phyloP scores from a whole-genome alignment of 1,284 basidiomycete genomes.

The Vanrija sp. region DNA sequence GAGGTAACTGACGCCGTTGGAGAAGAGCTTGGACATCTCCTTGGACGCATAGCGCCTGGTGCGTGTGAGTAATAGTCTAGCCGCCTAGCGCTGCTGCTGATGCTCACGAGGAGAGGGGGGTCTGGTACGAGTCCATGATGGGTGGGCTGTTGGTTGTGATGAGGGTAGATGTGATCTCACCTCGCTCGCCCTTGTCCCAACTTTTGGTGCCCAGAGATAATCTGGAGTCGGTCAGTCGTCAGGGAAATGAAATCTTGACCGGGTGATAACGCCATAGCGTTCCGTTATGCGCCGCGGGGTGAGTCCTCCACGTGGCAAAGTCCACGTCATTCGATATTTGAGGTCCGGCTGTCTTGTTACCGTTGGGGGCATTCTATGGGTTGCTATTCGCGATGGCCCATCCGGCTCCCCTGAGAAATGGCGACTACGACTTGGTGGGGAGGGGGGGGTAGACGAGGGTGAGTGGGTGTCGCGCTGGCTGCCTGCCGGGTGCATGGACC shows the following conservation, averaged over 20 bases:
- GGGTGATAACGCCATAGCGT: too few species aligned
- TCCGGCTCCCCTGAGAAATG: too few species aligned
- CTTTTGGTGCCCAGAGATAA: background rate
- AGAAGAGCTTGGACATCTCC: conserved; percentile 97
- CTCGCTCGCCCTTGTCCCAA: background rate
- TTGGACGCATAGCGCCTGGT: conserved; percentile 98
- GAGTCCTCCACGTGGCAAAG: too few species aligned
- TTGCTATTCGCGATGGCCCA: too few species aligned
- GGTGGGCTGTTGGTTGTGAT: background rate
- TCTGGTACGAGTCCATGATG: conserved; percentile 53
- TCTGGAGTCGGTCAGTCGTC: too few species aligned
- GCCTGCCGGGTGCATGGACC: too few species aligned
- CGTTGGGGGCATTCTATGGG: background rate
- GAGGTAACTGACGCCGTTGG: conserved; percentile 61
- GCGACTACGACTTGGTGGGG: too few species aligned
- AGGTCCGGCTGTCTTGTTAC: background rate
- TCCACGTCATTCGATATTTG: too few species aligned
- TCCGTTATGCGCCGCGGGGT: too few species aligned
- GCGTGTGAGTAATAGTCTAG: background rate
- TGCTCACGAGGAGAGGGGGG: conserved; percentile 52
- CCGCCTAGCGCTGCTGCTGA: background rate
- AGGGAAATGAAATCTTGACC: too few species aligned
- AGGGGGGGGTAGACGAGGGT: too few species aligned
- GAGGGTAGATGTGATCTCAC: background rate
- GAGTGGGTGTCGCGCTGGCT: too few species aligned